Percentiles rank a stretch among this genome's conserved stretches.
Conservation (phyloP, 495 filamentous ascomycete genomes). For the Platismatia glauca region DNA sequence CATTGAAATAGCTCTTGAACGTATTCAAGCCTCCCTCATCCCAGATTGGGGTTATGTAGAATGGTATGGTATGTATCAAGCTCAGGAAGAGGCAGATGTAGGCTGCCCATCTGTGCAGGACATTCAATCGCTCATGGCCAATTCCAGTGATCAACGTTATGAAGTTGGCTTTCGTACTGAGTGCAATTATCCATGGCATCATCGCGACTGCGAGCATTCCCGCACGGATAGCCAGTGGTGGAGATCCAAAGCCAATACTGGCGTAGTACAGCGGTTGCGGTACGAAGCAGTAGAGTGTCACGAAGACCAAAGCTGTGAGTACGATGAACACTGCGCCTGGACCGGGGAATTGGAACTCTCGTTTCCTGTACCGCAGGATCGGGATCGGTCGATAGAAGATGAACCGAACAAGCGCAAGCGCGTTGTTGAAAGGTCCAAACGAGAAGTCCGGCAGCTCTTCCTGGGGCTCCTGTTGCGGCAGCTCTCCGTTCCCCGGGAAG, state of each 20-base stretch:
- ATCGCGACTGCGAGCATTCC: constrained; percentile 92
- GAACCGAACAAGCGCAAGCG: constrained; percentile 69
- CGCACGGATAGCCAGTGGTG: constrained; percentile 77
- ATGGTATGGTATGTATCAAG: constrained; percentile 77
- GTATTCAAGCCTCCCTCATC: constrained; percentile 60
- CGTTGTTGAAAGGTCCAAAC: constrained; percentile 61
- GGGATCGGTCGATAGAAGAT: constrained; percentile 80
- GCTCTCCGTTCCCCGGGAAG: constrained; percentile 53
- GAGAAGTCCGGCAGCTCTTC: constrained; percentile 62
- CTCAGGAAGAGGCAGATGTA: constrained; percentile 78
- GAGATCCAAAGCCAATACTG: constrained; percentile 75
- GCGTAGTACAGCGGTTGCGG: constrained; percentile 79
- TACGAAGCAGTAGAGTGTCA: constrained; percentile 71
- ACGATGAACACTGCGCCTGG: constrained; percentile 58
- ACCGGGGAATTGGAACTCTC: constrained; percentile 66
- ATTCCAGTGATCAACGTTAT: constrained; percentile 82
- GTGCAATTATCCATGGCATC: constrained; percentile 86
- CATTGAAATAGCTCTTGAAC: constrained; percentile 56
- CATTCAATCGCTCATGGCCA: constrained; percentile 84
- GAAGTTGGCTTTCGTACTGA: constrained; percentile 85
- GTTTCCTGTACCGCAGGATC: constrained; percentile 50
- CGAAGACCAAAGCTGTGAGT: constrained; percentile 55
- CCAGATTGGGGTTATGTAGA: constrained; percentile 81
- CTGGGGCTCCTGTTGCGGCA: constrained; percentile 38
- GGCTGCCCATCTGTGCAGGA: constrained; percentile 87